Evolutionary conservation across 2,329 filamentous ascomycete genomes (phyloP), one percentile per base, ranked within the genome.

Genomic region (Amesomyces nigricolor): DNA sequence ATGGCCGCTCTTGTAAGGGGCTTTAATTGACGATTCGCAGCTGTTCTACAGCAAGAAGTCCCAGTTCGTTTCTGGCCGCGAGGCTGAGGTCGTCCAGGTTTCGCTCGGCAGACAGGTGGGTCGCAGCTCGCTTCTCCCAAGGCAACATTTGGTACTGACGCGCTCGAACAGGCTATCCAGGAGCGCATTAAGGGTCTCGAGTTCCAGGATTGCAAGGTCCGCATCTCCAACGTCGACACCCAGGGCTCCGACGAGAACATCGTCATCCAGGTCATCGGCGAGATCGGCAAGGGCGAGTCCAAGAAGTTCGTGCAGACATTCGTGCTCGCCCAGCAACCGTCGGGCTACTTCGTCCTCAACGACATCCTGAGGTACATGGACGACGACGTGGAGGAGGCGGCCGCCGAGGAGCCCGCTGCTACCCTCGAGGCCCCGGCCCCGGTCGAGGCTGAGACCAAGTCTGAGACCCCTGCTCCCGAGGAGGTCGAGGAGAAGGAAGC

Each of bases 301-400:
- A 91, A 89, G 78, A 96, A 96, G 73, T 99, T 99, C 68, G 88
- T 91, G 40, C 94, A 99, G 79, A 97, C 92, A 51, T 99, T 99
- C 66, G 89, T 99, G 60, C 88, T 99, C 60, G 94, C 94, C 47
- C 86, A 92, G 72, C 94, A 99, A 76, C 90, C 90, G 48, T 95
- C 92, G 55, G 94, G 94, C 61, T 99, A 97, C 78, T 99, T 95
- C 66, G 92, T 99, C 35, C 82, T 99, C 65, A 99, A 99, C 73
- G 94, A 99, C 69, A 96, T 99, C 70, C 90, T 97, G 77, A 83
- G 94, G 65, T 97, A 95, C 74, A 85, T 99, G 63, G 85, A 87
- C 62, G 89, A 94, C 59, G 88, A 92, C 65, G 80, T 80, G 42
- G 91, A 96, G 58, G 89, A 62, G 67, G 47, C 62, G 37, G 63